Percentiles rank a stretch among this genome's conserved stretches.
Evolutionary conservation across 805 yeast genomes (phyloP).

Genomic region (Schwanniomyces pseudopolymorphus): DNA sequence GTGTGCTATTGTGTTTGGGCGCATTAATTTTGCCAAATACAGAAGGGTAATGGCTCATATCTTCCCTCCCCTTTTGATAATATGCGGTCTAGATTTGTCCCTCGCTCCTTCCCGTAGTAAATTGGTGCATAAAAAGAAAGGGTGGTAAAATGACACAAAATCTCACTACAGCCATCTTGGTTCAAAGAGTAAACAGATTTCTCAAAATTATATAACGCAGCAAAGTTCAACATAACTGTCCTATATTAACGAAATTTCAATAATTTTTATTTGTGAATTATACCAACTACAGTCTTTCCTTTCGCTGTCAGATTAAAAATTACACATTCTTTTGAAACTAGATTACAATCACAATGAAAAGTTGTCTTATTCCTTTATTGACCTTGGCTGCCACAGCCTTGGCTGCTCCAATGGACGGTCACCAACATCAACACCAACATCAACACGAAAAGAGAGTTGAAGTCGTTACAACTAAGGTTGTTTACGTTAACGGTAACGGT

Average conservation of each 20-base stretch:
- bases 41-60: conserved; percentile 1
- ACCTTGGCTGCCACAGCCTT: conserved; percentile 25
- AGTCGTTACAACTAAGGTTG: conserved; percentile 39
- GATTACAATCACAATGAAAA: conserved; percentile 21
- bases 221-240: not conserved
- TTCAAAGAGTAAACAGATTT: not conserved
- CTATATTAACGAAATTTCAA: not conserved
- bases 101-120: not conserved
- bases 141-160: not conserved
- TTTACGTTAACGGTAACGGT: conserved; percentile 32
- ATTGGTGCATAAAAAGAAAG: not conserved
- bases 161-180: not conserved
- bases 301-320: conserved; percentile 3
- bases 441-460: conserved; percentile 34
- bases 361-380: conserved; percentile 23
- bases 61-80: not conserved
- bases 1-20: not conserved
- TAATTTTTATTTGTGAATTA: conserved; percentile 3
- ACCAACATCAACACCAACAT: conserved; percentile 33
- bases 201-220: not conserved
- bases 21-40: not conserved
- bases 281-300: conserved; percentile 15
- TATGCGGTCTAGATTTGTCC: not conserved
- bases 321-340: conserved; percentile 1
- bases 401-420: conserved; percentile 35